Base-by-base conservation (phyloP, 2,329 filamentous ascomycete species). In the Stylonectria norvegica region DNA sequence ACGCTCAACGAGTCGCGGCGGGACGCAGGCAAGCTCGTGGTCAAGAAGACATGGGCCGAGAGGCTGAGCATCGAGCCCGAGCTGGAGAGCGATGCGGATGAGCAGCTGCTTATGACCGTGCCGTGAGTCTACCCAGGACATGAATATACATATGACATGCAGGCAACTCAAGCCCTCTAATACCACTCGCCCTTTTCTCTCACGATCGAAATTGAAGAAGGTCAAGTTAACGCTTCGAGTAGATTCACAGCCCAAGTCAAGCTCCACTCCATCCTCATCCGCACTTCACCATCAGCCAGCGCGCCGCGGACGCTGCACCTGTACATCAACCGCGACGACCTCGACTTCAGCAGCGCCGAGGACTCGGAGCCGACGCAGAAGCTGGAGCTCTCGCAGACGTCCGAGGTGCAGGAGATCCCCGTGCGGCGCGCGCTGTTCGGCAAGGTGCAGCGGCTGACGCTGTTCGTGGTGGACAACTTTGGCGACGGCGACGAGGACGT, bases 401-500 rank as follows among this genome's bases (percentile, higher is more conserved):
- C 78, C 3, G 86, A 94, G 42, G 72, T 97, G 18, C 89, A 95
- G 63, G 91, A 97, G 61, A 74, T 96, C 5, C 81, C 86, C 0
- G 83, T 98, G 20, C 89, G 87, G 66, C 80, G 93, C n/a, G 88
- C 88, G 4, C 73, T 86, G 16, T 98, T 96, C 74, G 88, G 85
- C 52, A 86, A 83, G 18, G 89, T 90, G n/a, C 85, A 87, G 34
- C 83, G 77, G 15, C 70, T 98, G 46, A 81, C 83, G 11, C 72
- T 98, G 35, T 97, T 97, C 70, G 86, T 97, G 55, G 84, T 87
- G 56, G 88, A 96, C 62, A 98, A 97, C 61, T 95, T 91, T 66
- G 78, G 81, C 53, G 77, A 80, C 34, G 88, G 81, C 0, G 86
- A 89, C 11, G 87, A 90, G 59, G 87, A 94, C 40, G 81, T 85